Evolutionary conservation across 495 filamentous ascomycete genomes (phyloP).

Genomic region (Penicillium fimorum): DNA sequence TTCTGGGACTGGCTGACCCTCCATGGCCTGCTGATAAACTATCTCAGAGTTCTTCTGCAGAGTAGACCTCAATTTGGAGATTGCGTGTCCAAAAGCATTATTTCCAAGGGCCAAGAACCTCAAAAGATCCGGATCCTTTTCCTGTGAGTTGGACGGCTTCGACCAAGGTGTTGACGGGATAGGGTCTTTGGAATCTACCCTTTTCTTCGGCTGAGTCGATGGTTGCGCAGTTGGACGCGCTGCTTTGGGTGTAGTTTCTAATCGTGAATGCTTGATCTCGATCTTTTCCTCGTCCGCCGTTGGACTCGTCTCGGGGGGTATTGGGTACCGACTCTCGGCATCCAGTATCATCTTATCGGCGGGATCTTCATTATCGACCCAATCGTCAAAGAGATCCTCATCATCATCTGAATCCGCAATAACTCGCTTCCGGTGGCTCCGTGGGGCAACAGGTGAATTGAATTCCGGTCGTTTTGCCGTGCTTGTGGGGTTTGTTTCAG

Average conservation of each 20-base stretch:
- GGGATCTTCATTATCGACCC: conserved; percentile 22
- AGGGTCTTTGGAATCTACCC: background rate
- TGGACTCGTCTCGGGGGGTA: conserved; percentile 27
- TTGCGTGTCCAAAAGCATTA: conserved; percentile 21
- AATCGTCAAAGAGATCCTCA: conserved; percentile 30
- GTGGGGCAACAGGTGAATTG: conserved; percentile 7
- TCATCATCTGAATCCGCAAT: conserved; percentile 52
- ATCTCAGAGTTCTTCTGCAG: conserved; percentile 39
- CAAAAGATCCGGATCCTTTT: conserved; percentile 27
- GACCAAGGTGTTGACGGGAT: conserved; percentile 16
- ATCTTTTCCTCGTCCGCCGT: conserved; percentile 9
- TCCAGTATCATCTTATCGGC: conserved; percentile 29
- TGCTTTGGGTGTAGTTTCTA: conserved; percentile 12
- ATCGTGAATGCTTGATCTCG: background rate
- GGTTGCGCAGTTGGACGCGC: conserved; percentile 8
- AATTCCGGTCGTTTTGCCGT: conserved; percentile 6
- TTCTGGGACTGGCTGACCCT: conserved; percentile 37
- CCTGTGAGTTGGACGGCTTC: conserved; percentile 23
- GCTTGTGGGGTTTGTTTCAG: conserved; percentile 3
- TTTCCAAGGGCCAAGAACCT: conserved; percentile 31
- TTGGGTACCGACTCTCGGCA: conserved; percentile 30
- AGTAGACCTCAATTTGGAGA: conserved; percentile 27
- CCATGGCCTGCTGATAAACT: conserved; percentile 43
- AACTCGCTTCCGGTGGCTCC: conserved; percentile 19
- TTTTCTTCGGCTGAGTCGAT: conserved; percentile 13